These are phyloP conservation scores for Russula dissimulans DNA, from an alignment of 768 basidiomycete genomes.

Conservation along the genomic window DNA sequence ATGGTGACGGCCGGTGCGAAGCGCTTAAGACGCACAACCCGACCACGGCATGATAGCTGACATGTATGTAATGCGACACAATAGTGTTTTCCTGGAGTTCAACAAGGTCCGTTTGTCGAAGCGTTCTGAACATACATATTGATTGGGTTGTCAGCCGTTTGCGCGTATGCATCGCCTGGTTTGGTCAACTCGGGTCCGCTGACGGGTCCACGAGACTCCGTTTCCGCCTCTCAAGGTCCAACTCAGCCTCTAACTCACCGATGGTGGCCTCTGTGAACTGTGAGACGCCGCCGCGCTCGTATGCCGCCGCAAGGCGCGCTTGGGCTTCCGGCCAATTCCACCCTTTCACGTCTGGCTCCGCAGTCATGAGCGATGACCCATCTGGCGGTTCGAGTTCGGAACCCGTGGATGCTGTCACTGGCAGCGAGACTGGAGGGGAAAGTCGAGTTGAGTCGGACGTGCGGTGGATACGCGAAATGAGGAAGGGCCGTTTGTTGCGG, in stretches of 20 bases:
- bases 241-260: slow-evolving; percentile 52
- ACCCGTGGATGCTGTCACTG: background rate
- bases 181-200: background rate
- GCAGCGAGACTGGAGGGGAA: background rate
- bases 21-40: too few relatives aligned
- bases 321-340: slow-evolving; percentile 52
- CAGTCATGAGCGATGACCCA: background rate
- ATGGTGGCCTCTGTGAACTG: slow-evolving; percentile 46
- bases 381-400: background rate
- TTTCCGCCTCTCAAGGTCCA: slow-evolving; percentile 37
- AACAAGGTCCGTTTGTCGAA: too few relatives aligned
- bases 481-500: slow-evolving; percentile 36
- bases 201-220: slow-evolving; percentile 19
- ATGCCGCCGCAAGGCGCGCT: slow-evolving; percentile 44
- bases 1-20: too few relatives aligned
- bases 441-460: slow-evolving; percentile 28
- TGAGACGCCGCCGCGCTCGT: slow-evolving; percentile 47
- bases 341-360: background rate
- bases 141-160: too few relatives aligned
- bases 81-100: too few relatives aligned
- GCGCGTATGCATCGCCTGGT: background rate
- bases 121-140: too few relatives aligned
- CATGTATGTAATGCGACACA: too few relatives aligned
- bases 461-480: slow-evolving; percentile 46
- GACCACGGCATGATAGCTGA: too few relatives aligned